These are phyloP conservation scores for Backusella sp. DNA, from an alignment of 192 early-diverging fungal species.

Conservation along the genomic window DNA sequence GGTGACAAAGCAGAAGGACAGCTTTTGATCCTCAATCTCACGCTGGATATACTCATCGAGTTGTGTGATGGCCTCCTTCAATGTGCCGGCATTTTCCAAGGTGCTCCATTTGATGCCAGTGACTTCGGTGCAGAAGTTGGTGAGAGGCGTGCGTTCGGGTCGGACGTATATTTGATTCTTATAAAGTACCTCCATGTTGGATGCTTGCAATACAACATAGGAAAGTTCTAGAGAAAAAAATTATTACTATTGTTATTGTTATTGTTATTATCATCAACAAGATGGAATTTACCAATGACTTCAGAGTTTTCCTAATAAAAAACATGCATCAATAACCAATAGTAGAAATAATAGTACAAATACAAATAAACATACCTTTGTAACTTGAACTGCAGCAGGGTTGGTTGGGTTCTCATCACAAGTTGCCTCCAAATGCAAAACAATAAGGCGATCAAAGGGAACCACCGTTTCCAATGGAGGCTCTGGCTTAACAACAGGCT, in stretches of 20 bases:
- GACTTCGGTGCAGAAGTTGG: conserved; percentile 57
- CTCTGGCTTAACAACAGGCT: not conserved
- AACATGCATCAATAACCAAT: not conserved
- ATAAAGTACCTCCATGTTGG: conserved; percentile 41
- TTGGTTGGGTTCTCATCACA: conserved; percentile 69
- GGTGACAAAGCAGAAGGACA: conserved; percentile 67
- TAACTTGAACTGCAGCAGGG: conserved; percentile 52
- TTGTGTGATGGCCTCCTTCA: conserved; percentile 51
- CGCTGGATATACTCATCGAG: conserved; percentile 52
- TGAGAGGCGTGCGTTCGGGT: conserved; percentile 50
- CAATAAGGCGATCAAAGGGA: conserved; percentile 55
- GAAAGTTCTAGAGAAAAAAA: conserved; percentile 42
- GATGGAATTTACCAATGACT: conserved; percentile 40
- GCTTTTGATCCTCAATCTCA: conserved; percentile 47
- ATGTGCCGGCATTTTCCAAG: conserved; percentile 49
- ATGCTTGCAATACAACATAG: conserved; percentile 48
- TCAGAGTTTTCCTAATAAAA: conserved; percentile 51
- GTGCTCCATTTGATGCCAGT: conserved; percentile 59
- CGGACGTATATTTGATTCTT: conserved; percentile 49
- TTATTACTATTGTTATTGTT: too few species aligned
- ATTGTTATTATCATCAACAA: not conserved
- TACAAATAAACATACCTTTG: conserved; percentile 37
- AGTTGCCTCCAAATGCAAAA: conserved; percentile 70
- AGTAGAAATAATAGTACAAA: not conserved
- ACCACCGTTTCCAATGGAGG: conserved; percentile 17